These are phyloP conservation scores for Lasiosphaeria hispida DNA, from an alignment of 495 filamentous ascomycete species.

Conservation along the genomic window DNA sequence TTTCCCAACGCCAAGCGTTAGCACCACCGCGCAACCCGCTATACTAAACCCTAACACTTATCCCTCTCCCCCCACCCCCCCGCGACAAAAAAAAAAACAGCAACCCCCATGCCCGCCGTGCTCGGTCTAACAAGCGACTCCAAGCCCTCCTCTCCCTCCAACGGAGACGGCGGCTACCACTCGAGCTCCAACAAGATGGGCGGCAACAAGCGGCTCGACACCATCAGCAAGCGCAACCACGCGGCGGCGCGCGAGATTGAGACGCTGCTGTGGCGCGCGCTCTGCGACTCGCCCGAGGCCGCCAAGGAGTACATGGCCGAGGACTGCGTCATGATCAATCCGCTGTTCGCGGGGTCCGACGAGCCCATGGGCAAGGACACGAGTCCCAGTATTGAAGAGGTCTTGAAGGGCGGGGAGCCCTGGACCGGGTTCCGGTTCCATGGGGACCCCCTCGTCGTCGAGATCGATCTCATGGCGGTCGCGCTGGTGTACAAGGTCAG, in stretches of 20 bases:
- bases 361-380: constrained; percentile 26
- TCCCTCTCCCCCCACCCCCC: too few species aligned
- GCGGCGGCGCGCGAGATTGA: constrained; percentile 34
- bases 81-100: too few species aligned
- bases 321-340: constrained; percentile 41
- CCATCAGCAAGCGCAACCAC: constrained; percentile 41
- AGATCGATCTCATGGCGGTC: constrained; percentile 38
- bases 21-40: background rate
- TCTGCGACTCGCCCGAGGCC: constrained; percentile 33
- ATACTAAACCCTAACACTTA: constrained; percentile 7
- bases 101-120: constrained; percentile 21
- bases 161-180: constrained; percentile 11
- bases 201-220: constrained; percentile 30
- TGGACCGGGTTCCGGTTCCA: constrained; percentile 29
- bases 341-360: constrained; percentile 21
- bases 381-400: constrained; percentile 22
- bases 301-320: constrained; percentile 35
- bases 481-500: constrained; percentile 31
- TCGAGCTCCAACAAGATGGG: constrained; percentile 21
- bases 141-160: background rate
- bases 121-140: constrained; percentile 30
- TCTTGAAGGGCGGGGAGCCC: constrained; percentile 22
- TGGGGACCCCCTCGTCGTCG: constrained; percentile 31
- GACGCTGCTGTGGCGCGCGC: constrained; percentile 35
- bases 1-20: constrained; percentile 1